A percentile compares a stretch with the other conserved stretches of the same genome.
Evolutionary conservation across 2,329 filamentous ascomycete genomes (phyloP).

Genomic region (Peltaster fructicola): DNA sequence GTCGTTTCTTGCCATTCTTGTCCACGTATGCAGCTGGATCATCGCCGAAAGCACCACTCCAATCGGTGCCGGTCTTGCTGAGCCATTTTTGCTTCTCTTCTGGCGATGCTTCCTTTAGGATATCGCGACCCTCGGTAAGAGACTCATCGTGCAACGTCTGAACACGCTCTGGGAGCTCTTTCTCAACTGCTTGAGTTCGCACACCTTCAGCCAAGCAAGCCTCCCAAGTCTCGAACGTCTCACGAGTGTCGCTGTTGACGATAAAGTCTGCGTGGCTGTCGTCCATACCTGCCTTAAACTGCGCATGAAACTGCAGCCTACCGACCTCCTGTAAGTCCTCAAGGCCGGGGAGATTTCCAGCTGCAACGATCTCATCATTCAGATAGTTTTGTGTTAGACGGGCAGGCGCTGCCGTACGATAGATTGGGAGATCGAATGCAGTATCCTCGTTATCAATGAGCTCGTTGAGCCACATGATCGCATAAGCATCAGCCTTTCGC

Average conservation of each 20-base stretch:
- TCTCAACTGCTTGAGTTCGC: conserved; percentile 48
- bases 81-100: conserved; percentile 66
- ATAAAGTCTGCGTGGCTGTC: conserved; percentile 71
- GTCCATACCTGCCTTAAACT: conserved; percentile 83
- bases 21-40: conserved; percentile 49
- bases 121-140: conserved; percentile 59
- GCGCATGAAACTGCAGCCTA: conserved; percentile 58
- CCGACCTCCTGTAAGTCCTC: conserved; percentile 64
- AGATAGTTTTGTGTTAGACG: conserved; percentile 86
- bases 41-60: conserved; percentile 70
- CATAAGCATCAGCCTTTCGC: conserved; percentile 55
- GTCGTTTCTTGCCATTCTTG: conserved; percentile 32
- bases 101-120: conserved; percentile 53
- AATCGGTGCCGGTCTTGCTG: conserved; percentile 62
- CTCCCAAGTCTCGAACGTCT: conserved; percentile 91
- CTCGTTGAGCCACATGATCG: conserved; percentile 71
- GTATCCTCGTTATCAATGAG: conserved; percentile 62
- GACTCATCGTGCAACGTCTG: conserved; percentile 68
- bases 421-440: conserved; percentile 76
- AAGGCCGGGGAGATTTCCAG: conserved; percentile 47
- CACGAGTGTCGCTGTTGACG: conserved; percentile 69
- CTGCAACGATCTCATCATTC: conserved; percentile 54
- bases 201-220: conserved; percentile 80
- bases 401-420: conserved; percentile 57
- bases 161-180: conserved; percentile 55